Evolutionary conservation across 192 early-diverging fungal genomes (phyloP).

Genomic region (Lunasporangiospora selenospora): DNA sequence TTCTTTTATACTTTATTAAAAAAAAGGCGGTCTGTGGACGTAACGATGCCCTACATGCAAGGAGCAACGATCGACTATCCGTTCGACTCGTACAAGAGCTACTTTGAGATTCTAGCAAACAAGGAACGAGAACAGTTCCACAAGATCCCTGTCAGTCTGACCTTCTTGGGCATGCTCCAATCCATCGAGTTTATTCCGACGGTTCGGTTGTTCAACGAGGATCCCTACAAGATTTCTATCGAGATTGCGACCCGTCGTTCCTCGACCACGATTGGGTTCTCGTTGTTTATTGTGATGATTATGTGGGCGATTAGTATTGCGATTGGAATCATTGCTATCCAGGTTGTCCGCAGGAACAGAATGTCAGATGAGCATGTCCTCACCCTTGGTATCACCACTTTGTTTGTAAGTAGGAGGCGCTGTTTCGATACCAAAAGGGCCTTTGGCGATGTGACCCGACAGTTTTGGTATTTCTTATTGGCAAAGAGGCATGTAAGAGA

Average conservation of each 20-base stretch:
- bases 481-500: too few relatives aligned
- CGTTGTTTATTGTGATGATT: slow-evolving; percentile 54
- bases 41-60: slow-evolving; percentile 46
- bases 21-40: slow-evolving; percentile 45
- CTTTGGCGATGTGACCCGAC: too few relatives aligned
- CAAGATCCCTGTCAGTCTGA: slow-evolving; percentile 51
- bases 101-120: slow-evolving; percentile 52
- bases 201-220: slow-evolving; percentile 8
- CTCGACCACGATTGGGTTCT: slow-evolving; percentile 55
- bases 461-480: too few relatives aligned
- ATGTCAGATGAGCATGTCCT: slow-evolving; percentile 51
- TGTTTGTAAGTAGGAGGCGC: slow-evolving; percentile 55
- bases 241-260: slow-evolving; percentile 52
- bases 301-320: slow-evolving; percentile 56
- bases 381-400: slow-evolving; percentile 50
- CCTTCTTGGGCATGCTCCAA: slow-evolving; percentile 49
- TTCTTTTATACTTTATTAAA: not conserved
- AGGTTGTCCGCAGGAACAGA: slow-evolving; percentile 47
- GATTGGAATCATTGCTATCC: slow-evolving; percentile 53
- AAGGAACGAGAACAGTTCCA: slow-evolving; percentile 42
- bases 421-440: too few relatives aligned
- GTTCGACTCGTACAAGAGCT: slow-evolving; percentile 54
- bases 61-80: slow-evolving; percentile 55
- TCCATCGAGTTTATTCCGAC: slow-evolving; percentile 53
- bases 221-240: slow-evolving; percentile 44